Evolutionary conservation across 148 eudicot species (phyloP).

Genomic region (Vaccinium corymbosum): DNA sequence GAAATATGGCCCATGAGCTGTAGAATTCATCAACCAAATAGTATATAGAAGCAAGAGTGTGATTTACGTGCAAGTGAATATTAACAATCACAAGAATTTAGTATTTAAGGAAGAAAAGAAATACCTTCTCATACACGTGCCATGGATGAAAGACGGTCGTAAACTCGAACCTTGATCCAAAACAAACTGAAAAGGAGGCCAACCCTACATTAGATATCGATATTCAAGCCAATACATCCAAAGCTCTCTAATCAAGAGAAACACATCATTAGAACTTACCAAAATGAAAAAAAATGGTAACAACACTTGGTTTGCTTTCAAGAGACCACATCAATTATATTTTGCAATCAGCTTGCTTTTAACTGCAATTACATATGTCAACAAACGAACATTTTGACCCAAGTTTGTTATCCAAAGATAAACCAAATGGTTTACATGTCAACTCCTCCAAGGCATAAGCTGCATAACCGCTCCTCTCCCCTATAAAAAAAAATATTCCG

Average conservation of each 20-base stretch:
- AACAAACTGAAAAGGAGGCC: neutral
- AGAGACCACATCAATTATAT: slow-evolving; percentile 15
- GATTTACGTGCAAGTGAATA: neutral
- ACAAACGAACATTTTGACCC: neutral
- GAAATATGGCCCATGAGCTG: neutral
- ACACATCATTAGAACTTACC: neutral
- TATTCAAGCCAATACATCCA: neutral
- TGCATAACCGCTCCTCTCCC: too few relatives aligned
- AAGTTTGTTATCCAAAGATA: too few relatives aligned
- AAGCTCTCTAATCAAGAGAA: neutral
- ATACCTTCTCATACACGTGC: neutral
- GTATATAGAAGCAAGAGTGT: neutral
- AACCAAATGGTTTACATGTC: too few relatives aligned
- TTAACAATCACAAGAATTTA: neutral
- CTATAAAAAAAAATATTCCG: too few relatives aligned
- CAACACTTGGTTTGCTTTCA: neutral
- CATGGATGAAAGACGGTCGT: neutral
- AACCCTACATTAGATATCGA: neutral
- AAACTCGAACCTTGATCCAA: neutral
- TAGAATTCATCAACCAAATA: neutral
- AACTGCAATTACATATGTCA: slow-evolving; percentile 19
- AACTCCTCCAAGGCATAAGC: too few relatives aligned
- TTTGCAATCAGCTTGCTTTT: slow-evolving; percentile 20
- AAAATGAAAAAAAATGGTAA: neutral
- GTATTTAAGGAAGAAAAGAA: neutral